These are phyloP conservation scores for Metrosideros polymorpha DNA, from an alignment of 441 rosid species.

Conservation along the genomic window DNA sequence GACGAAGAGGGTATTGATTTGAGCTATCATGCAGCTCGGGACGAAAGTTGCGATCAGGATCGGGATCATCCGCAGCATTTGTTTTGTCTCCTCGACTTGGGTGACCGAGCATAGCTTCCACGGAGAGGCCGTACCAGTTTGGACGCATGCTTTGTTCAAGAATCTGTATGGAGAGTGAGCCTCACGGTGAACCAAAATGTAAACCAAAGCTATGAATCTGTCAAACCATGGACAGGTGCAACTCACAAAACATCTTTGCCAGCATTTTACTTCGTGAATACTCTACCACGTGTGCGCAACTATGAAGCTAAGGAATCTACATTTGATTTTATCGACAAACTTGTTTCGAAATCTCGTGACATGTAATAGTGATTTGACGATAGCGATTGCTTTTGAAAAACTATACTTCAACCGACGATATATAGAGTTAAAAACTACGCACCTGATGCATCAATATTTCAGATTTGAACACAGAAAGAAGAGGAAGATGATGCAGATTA, in stretches of 20 bases:
- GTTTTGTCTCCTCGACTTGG: slow-evolving; percentile 87
- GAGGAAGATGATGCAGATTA: neutral
- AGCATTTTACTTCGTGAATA: too few species aligned
- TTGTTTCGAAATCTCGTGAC: too few species aligned
- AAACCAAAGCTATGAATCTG: too few species aligned
- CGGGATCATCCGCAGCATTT: slow-evolving; percentile 80
- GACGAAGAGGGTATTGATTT: slow-evolving; percentile 55
- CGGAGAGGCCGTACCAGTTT: slow-evolving; percentile 32
- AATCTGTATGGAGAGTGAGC: slow-evolving; percentile 29
- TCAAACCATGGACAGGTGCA: too few species aligned
- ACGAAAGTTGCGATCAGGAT: slow-evolving; percentile 50
- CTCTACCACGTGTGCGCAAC: too few species aligned
- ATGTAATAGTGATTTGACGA: too few species aligned
- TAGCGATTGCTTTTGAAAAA: too few species aligned
- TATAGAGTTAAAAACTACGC: too few species aligned
- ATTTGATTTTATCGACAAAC: too few species aligned
- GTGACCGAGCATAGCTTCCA: slow-evolving; percentile 70
- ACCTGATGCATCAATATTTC: neutral
- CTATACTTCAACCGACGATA: too few species aligned
- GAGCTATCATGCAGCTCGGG: slow-evolving; percentile 70
- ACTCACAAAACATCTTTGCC: too few species aligned
- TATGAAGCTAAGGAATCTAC: too few species aligned
- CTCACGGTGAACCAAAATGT: neutral
- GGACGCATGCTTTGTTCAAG: slow-evolving; percentile 55
- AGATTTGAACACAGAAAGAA: neutral